Evolutionary conservation across 2,329 filamentous ascomycete genomes (phyloP).

Genomic region (Neobulgaria alba): DNA sequence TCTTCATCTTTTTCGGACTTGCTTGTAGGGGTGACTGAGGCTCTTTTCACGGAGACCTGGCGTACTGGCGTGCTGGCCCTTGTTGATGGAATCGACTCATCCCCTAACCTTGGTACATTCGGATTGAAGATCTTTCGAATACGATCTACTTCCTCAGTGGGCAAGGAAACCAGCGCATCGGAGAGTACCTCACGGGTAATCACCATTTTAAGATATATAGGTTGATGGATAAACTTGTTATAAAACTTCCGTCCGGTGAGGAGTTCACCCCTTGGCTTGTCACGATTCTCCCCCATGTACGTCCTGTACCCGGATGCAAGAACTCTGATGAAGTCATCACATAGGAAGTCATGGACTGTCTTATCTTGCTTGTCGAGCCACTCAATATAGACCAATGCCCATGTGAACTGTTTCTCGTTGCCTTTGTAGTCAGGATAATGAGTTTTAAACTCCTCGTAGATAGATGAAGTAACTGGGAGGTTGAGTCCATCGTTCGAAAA

Average conservation of each 20-base stretch:
- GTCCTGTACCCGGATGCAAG: neutral
- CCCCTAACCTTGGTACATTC: neutral
- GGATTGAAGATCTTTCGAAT: neutral
- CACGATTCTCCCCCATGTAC: neutral
- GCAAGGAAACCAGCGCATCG: neutral
- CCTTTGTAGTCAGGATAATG: neutral
- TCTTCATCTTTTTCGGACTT: too few species aligned
- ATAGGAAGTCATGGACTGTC: neutral
- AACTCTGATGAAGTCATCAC: conserved; percentile 2
- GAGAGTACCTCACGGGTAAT: neutral
- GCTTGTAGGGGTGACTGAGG: too few species aligned
- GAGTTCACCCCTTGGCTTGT: neutral
- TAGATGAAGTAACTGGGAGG: conserved; percentile 13
- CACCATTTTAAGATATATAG: neutral
- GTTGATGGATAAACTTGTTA: neutral
- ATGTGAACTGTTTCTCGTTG: neutral
- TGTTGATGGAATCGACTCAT: neutral
- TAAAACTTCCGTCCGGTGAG: neutral
- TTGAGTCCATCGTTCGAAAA: neutral
- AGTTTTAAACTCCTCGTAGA: conserved; percentile 6
- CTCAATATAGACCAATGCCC: conserved; percentile 2
- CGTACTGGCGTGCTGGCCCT: neutral
- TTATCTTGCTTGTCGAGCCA: neutral
- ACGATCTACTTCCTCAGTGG: neutral
- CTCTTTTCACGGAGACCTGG: too few species aligned